These are phyloP conservation scores for Lizonia empirigonia DNA, from an alignment of 2,329 filamentous ascomycete species.

Conservation along the genomic window DNA sequence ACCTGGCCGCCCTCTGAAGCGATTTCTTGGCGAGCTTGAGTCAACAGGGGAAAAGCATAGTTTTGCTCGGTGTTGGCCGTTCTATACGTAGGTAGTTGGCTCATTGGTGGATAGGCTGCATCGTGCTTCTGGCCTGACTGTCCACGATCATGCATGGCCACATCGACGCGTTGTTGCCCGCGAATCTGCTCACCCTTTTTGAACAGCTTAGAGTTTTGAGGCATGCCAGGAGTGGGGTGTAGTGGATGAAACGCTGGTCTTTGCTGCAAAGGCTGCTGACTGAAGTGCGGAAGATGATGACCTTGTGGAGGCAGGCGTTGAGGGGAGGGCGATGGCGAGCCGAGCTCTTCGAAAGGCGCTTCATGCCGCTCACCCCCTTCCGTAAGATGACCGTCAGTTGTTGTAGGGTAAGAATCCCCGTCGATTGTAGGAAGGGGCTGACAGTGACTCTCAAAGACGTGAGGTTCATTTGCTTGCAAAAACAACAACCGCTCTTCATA, in stretches of 20 bases:
- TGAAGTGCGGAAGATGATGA: constrained; percentile 3
- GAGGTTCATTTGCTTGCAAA: not conserved
- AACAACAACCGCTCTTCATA: constrained; percentile 8
- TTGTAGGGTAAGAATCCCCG: constrained; percentile 47
- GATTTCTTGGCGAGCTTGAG: not conserved
- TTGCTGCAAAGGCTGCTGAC: constrained; percentile 14
- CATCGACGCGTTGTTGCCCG: constrained; percentile 22
- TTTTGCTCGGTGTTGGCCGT: constrained; percentile 10
- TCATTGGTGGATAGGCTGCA: constrained; percentile 3
- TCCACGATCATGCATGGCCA: constrained; percentile 6
- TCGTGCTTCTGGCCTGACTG: constrained; percentile 4
- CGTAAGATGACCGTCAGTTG: constrained; percentile 41
- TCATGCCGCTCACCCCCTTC: constrained; percentile 20
- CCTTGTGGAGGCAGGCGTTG: constrained; percentile 15
- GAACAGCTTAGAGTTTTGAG: constrained; percentile 15
- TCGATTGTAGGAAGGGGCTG: constrained; percentile 22
- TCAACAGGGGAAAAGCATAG: not conserved
- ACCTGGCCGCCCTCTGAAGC: not conserved
- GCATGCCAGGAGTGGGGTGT: not conserved
- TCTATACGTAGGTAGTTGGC: constrained; percentile 19
- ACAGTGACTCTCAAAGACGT: too few relatives aligned
- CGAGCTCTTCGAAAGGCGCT: constrained; percentile 12
- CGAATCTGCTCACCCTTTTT: constrained; percentile 26
- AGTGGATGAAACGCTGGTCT: not conserved
- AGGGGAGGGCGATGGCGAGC: constrained; percentile 15